Base-by-base conservation (phyloP, 2,329 filamentous ascomycete species). In the Aaosphaeria arxii region DNA sequence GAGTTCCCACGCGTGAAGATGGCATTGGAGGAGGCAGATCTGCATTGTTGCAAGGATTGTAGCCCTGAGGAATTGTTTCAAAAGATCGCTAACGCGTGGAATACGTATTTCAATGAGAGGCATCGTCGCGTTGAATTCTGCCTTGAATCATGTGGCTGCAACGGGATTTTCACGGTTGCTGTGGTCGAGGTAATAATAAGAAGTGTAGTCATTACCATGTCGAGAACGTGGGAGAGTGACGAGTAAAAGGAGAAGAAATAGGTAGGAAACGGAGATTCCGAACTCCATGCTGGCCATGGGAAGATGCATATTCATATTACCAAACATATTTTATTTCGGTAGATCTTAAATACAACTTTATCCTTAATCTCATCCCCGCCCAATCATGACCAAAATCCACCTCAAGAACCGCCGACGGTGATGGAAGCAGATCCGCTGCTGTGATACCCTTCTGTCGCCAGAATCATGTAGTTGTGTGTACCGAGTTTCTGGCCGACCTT, bases 371-470 rank as follows among this genome's bases (percentile, higher is more conserved):
- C 33, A 9, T 36, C 33, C 13, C 33, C 33, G 9, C 9, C 33
- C 13, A 11, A 9, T 13, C 33, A 36, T 36, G 9, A 13, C 13
- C 33, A 11, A 36, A 36, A 13, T 13, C 33, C 9, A 36, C 33
- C 33, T 13, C 13, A 36, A 11, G 33, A 36, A 36, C 13, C 13
- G 33, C 24, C n/a, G 28, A 79, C 75, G 44, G 71, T 79, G 50
- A 81, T 79, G 42, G 57, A 65, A 39, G 78, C 71, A 44, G 65
- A 71, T 1, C 79, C 78, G 50, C 69, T 73, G 66, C 77, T 79
- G 51, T 71, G 65, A 63, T 80, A 80, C 4, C 77, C 79, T 63
- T 82, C 79, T 1, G 76, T 77, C 11, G 79, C 79, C 17, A 81
- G 65, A 51, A 82, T 79, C 71, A 77, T 73, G 62, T 82, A 82